Conservation (phyloP, 164 flowering plant species). For the grape (Vitis vinifera) region DNA sequence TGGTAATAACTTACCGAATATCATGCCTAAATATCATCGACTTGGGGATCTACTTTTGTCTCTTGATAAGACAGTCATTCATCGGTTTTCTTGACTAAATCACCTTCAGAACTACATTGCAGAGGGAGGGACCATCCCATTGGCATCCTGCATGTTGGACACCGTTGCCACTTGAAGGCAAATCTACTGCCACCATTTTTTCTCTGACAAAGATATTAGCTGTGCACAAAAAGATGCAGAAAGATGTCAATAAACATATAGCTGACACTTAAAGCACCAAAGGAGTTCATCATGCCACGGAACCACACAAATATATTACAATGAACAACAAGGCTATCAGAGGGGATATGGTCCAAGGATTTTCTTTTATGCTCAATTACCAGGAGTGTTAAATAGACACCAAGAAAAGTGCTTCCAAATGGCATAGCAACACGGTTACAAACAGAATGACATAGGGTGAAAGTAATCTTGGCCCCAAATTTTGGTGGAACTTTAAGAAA, state of each 20-base stretch:
- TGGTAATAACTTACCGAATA: background rate
- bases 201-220: conserved; percentile 64
- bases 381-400: too few species aligned
- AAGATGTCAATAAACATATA: background rate
- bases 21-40: background rate
- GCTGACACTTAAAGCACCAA: background rate
- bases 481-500: too few species aligned
- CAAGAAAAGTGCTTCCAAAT: too few species aligned
- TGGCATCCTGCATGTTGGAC: background rate
- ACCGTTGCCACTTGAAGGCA: background rate
- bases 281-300: background rate
- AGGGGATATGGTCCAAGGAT: too few species aligned
- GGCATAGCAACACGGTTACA: too few species aligned
- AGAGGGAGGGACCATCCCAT: background rate
- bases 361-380: too few species aligned
- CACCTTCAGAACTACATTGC: too few species aligned
- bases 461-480: too few species aligned
- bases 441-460: too few species aligned
- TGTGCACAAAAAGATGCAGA: conserved; percentile 23
- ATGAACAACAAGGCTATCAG: too few species aligned
- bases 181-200: conserved; percentile 40
- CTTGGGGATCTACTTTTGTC: background rate
- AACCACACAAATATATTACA: too few species aligned
- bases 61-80: background rate
- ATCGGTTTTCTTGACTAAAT: background rate